Evolutionary conservation across 148 eudicot species (phyloP), one percentile per base, ranked within the genome.

Genomic region (Silene conica): DNA sequence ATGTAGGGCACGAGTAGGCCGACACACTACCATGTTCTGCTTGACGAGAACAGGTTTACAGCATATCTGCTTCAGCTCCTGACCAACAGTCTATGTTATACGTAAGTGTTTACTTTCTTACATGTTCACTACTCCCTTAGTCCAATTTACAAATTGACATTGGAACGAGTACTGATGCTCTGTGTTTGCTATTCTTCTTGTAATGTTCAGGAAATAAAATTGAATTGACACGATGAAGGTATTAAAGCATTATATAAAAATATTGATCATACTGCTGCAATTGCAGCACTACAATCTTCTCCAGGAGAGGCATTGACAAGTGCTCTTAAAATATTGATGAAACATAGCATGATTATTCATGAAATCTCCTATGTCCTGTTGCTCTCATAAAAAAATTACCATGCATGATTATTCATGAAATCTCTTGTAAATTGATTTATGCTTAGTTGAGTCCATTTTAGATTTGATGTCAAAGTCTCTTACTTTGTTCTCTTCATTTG

Each of bases 1-100:
- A 15, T 60, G 31, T 71, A 94, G 98, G 98, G 98, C 3, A 94
- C 98, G 0, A 94, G 98, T 77, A 74, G 98, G 6, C 98, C 98
- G 0, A 78, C 95, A 0, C 97, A 93, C 76, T 93, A 93, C 65
- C 98, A 93, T 65, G 97, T 93, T 5, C 71, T 93, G 10, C 80
- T 48, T 57, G 98, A 93, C 68, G 98, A 93, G 73, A 93, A 93
- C 78, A 68, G 71, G 0, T 91, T 93, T 72, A 76, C 83, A 22
- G 88, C 97, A 0, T 95, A 93, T 80, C 76, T 66, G 1, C 77
- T 93, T 11, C 98, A 93, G 63, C 73, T 74, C 0, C 64, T 93
- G 13, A 89, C 98, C 0, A 87, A 93, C 77, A 82, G 78, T 69
- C 62, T 93, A 18, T 91, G 95, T 19, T 93, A 91, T 78, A 93